A percentile compares a stretch with the other conserved stretches of the same genome.
Conservation (phyloP, 2,329 filamentous ascomycete genomes). For the Huntiella decipiens region DNA sequence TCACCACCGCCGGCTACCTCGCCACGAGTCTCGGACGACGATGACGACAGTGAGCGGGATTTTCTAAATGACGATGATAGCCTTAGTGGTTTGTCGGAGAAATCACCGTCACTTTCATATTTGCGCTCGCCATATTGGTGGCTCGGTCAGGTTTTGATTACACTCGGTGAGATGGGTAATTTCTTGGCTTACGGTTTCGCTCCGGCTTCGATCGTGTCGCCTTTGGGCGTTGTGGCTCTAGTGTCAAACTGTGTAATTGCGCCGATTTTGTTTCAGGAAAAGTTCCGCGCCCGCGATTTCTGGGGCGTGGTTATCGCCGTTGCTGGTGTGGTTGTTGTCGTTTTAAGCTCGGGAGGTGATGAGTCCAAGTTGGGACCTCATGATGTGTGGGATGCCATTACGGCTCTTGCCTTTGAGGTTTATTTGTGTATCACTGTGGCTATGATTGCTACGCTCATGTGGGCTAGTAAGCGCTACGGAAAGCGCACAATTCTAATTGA, state of each 20-base stretch:
- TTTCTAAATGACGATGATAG: neutral
- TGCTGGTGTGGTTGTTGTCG: constrained; percentile 74
- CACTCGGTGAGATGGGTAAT: constrained; percentile 81
- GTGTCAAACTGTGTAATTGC: constrained; percentile 96
- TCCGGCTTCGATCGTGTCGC: constrained; percentile 90
- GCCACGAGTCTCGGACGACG: constrained; percentile 1
- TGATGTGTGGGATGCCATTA: constrained; percentile 79
- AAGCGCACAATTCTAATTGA: constrained; percentile 76
- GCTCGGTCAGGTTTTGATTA: constrained; percentile 83
- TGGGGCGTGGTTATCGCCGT: constrained; percentile 79
- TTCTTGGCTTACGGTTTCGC: constrained; percentile 96
- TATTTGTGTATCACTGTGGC: constrained; percentile 62
- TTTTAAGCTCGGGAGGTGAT: constrained; percentile 72
- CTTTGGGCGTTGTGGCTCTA: constrained; percentile 86
- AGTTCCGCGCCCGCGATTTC: constrained; percentile 67
- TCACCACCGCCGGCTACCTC: neutral
- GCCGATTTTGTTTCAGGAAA: constrained; percentile 80
- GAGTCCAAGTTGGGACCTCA: constrained; percentile 82
- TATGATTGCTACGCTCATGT: constrained; percentile 61
- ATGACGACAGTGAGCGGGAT: constrained; percentile 8
- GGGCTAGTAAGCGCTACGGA: constrained; percentile 69
- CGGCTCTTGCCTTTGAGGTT: constrained; percentile 71
- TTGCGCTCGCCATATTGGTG: constrained; percentile 91
- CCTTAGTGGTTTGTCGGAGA: constrained; percentile 12
- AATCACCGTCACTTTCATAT: constrained; percentile 43